A percentile compares a stretch with the other conserved stretches of the same genome.
These are phyloP conservation scores for Ajuga reptans DNA, from an alignment of 305 asterid species.

Conservation along the genomic window DNA sequence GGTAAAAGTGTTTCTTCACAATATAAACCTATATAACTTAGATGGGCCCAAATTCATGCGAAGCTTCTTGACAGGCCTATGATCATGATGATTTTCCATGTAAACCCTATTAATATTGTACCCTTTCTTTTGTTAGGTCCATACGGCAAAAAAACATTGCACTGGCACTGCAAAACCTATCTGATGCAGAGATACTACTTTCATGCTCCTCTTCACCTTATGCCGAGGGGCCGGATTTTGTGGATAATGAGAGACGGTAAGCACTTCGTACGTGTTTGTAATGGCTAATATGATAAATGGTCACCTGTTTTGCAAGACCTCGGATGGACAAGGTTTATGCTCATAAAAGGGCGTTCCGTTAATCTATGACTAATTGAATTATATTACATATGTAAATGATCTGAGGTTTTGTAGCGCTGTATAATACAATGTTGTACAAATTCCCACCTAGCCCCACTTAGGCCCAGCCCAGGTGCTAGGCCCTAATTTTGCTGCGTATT, in stretches of 20 bases:
- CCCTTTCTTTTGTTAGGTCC: constrained; percentile 39
- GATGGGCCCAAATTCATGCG: background rate
- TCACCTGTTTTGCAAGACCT: background rate
- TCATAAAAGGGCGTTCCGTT: background rate
- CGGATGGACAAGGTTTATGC: background rate
- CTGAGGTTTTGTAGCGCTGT: background rate
- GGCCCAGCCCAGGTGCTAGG: too few relatives aligned
- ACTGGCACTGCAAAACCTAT: constrained; percentile 39
- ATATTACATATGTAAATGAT: too few relatives aligned
- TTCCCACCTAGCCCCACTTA: background rate
- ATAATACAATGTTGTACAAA: background rate
- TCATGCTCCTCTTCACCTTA: constrained; percentile 83
- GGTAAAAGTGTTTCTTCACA: constrained; percentile 37
- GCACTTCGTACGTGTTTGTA: background rate
- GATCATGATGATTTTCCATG: background rate
- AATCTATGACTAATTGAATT: too few relatives aligned
- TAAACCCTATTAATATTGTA: background rate
- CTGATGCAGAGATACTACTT: constrained; percentile 65
- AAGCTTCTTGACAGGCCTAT: background rate
- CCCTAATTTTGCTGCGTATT: too few relatives aligned
- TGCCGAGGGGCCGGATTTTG: constrained; percentile 78
- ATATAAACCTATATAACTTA: background rate
- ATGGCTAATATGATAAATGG: background rate
- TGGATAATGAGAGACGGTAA: constrained; percentile 65
- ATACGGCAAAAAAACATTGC: constrained; percentile 40